Conservation (phyloP, 2,329 filamentous ascomycete species). For the Diplodia mutila region DNA sequence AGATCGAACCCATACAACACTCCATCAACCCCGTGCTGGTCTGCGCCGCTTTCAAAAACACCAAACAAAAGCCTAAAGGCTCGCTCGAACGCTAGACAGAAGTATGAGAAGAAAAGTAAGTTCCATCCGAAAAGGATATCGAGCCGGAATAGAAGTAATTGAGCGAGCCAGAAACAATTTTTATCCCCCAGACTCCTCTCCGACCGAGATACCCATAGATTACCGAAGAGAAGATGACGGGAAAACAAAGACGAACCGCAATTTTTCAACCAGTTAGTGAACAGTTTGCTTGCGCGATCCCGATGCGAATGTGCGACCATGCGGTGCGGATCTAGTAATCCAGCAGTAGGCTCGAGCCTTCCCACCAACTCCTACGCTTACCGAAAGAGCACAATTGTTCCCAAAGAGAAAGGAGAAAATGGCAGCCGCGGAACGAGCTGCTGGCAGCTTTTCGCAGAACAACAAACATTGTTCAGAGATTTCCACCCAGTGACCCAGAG, state of each 20-base stretch:
- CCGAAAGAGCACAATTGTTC: not conserved
- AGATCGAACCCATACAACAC: not conserved
- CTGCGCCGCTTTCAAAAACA: not conserved
- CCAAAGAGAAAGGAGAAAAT: constrained; percentile 7
- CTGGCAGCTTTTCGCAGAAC: constrained; percentile 21
- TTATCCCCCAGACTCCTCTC: constrained; percentile 5
- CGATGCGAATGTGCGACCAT: not conserved
- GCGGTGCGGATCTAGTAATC: constrained; percentile 20
- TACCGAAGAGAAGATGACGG: not conserved
- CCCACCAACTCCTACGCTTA: constrained; percentile 18
- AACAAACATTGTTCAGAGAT: constrained; percentile 12
- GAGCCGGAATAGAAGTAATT: not conserved
- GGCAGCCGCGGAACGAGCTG: not conserved
- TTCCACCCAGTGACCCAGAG: constrained; percentile 9
- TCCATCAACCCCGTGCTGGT: not conserved
- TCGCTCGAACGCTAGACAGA: constrained; percentile 18
- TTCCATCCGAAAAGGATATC: not conserved
- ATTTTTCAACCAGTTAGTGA: not conserved
- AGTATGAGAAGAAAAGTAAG: not conserved
- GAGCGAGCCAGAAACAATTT: not conserved
- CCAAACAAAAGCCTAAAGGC: not conserved
- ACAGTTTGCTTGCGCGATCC: constrained; percentile 13
- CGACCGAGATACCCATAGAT: not conserved
- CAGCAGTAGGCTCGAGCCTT: not conserved
- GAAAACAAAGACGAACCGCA: not conserved